Conservation (phyloP, 306 rosid genomes). For the Castanea mollissima region DNA sequence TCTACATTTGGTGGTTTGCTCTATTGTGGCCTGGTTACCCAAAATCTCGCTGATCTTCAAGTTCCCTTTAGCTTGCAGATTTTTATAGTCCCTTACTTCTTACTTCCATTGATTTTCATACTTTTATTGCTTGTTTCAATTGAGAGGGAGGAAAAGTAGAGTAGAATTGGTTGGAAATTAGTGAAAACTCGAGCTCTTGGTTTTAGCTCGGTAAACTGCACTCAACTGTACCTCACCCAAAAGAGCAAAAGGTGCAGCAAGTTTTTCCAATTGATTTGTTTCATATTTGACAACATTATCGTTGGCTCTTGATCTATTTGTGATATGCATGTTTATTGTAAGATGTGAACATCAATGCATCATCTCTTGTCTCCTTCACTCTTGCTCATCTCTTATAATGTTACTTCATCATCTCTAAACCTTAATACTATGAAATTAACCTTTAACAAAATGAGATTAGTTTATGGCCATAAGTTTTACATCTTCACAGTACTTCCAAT, state of each 20-base stretch:
- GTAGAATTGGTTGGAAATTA: too few relatives aligned
- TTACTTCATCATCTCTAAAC: not conserved
- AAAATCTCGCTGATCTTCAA: too few relatives aligned
- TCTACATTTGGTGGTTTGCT: too few relatives aligned
- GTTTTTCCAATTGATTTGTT: not conserved
- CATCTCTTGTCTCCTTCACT: not conserved
- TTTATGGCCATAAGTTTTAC: too few relatives aligned
- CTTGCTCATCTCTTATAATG: not conserved
- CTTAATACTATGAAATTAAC: not conserved
- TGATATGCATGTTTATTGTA: not conserved
- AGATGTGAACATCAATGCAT: not conserved
- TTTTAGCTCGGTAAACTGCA: not conserved
- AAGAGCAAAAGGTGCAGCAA: not conserved
- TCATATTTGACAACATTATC: not conserved
- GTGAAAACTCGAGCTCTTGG: slow-evolving; percentile 49
- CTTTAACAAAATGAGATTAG: too few relatives aligned
- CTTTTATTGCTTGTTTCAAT: too few relatives aligned
- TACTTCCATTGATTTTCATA: too few relatives aligned
- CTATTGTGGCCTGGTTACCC: too few relatives aligned
- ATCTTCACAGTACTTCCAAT: too few relatives aligned
- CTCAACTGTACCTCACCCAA: not conserved
- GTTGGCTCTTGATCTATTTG: not conserved
- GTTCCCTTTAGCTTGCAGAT: too few relatives aligned
- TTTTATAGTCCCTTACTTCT: too few relatives aligned
- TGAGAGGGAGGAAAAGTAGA: too few relatives aligned